Base-by-base conservation (phyloP, 2,329 filamentous ascomycete genomes). In the Macrophomina pseudophaseolina region DNA sequence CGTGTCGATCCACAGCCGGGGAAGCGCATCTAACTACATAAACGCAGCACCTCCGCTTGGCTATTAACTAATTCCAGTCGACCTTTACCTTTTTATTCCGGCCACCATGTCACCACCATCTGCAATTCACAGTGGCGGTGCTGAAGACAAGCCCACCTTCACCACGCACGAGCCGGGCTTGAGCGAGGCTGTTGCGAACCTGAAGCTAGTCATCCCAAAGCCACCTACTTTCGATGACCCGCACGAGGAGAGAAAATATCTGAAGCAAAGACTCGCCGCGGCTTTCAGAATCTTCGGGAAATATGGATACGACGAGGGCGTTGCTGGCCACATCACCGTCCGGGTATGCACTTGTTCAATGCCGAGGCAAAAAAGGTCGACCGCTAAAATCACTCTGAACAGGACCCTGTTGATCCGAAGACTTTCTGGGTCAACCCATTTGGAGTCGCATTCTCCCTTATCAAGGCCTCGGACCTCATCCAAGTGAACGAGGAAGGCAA, bases 341-440 rank as follows among this genome's bases (percentile, higher is more conserved):
- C 81, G 86, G 32, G 85, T 78, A 68, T 16, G 72, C 71, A 33
- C 11, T 30, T 14, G 1, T 2, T 16, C 40, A 6, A 32, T 42
- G 28, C 18, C 16, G 7, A 16, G 11, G 2, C 1, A 6, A n/a
- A 23, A 28, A 23, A 23, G 23, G 23, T 23, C 23, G 14, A 35
- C 2, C 5, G 33, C 33, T 23, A 16, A 35, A 14, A 16, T n/a
- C 35, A 18, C 53, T 4, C 32, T 16, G 18, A 4, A 2, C 51
- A 77, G 75, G 77, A 90, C 68, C 88, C 88, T 0, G 83, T 89
- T 6, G 83, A 88, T 46, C 84, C 85, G 0, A 75, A 80, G 5
- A 86, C 83, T 0, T 89, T 90, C 78, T 90, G 87, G 88, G 86
- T 91, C 4, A 90, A 90, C 70, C 88, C 88, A 0, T 88, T 90